A percentile compares a stretch with the other conserved stretches of the same genome.
phyloP scores from a whole-genome alignment of 345 rosid species.

The Salix dunnii region DNA sequence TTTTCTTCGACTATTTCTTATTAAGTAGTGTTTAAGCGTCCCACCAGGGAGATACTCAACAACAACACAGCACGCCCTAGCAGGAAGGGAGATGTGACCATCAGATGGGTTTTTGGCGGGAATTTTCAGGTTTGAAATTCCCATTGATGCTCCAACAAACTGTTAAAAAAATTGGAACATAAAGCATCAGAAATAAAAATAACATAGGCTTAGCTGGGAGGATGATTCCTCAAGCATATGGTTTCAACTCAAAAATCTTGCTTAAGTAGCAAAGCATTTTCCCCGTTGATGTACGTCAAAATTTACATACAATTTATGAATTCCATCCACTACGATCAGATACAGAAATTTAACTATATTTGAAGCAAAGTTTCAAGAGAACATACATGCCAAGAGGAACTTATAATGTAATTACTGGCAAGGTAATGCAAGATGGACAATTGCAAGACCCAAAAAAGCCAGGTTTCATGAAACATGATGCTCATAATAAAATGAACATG shows the following conservation, averaged over 20 bases:
- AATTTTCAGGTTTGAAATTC: slow-evolving; percentile 78
- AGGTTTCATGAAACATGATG: neutral
- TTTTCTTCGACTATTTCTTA: slow-evolving; percentile 64
- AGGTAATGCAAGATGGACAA: slow-evolving; percentile 3
- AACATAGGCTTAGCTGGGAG: neutral
- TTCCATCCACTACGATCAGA: neutral
- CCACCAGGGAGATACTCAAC: slow-evolving; percentile 88
- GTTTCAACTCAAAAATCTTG: neutral
- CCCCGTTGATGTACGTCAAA: neutral
- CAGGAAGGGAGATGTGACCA: slow-evolving; percentile 36
- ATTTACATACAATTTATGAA: neutral
- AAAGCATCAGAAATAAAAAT: slow-evolving; percentile 2
- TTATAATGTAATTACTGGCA: neutral
- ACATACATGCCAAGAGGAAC: neutral
- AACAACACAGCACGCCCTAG: slow-evolving; percentile 85
- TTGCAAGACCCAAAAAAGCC: neutral
- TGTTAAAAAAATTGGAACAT: slow-evolving; percentile 20
- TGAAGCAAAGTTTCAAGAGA: neutral
- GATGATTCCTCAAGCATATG: neutral
- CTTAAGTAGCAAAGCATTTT: neutral
- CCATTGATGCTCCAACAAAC: slow-evolving; percentile 97
- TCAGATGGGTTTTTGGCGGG: slow-evolving; percentile 43
- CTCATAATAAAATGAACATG: neutral
- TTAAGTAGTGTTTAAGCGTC: slow-evolving; percentile 74
- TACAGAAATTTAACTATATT: neutral